Conservation (phyloP, 1,284 basidiomycete species). For the Tremellales sp. region DNA sequence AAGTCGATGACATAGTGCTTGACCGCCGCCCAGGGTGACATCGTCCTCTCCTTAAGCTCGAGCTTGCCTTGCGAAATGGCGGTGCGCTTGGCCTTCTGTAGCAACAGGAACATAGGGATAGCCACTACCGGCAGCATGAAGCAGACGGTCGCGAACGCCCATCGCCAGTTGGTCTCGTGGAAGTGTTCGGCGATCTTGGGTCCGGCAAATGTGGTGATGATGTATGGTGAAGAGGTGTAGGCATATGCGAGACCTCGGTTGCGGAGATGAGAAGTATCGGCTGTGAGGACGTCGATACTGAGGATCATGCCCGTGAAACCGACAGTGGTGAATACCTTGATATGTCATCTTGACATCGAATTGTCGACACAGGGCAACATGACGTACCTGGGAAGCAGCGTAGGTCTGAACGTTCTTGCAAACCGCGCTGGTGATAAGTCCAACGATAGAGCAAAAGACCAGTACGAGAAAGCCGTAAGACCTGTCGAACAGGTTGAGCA, state of each 20-base stretch:
- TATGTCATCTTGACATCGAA: not conserved
- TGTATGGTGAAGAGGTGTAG: slow-evolving; percentile 47
- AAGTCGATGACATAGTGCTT: slow-evolving; percentile 41
- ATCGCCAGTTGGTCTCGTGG: slow-evolving; percentile 43
- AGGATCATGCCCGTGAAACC: slow-evolving; percentile 47
- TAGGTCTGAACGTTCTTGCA: slow-evolving; percentile 35
- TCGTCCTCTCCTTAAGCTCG: slow-evolving; percentile 12
- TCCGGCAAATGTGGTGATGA: slow-evolving; percentile 49
- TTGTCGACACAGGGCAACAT: not conserved
- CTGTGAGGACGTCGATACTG: slow-evolving; percentile 47
- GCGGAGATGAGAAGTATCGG: slow-evolving; percentile 45
- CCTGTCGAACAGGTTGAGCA: slow-evolving; percentile 39
- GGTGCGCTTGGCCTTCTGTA: slow-evolving; percentile 32
- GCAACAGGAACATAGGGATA: slow-evolving; percentile 23
- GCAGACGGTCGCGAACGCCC: slow-evolving; percentile 47
- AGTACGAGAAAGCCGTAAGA: slow-evolving; percentile 28
- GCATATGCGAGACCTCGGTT: slow-evolving; percentile 48
- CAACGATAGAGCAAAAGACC: slow-evolving; percentile 28
- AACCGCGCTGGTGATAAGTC: slow-evolving; percentile 37
- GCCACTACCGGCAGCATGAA: slow-evolving; percentile 46
- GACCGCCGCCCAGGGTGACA: slow-evolving; percentile 23
- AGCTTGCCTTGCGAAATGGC: slow-evolving; percentile 21
- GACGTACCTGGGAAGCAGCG: slow-evolving; percentile 32
- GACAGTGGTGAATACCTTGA: slow-evolving; percentile 36
- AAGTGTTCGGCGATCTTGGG: slow-evolving; percentile 38